A percentile compares a stretch with the other conserved stretches of the same genome.
phyloP scores from a whole-genome alignment of 768 basidiomycete species.

The Collybiopsis confluens region DNA sequence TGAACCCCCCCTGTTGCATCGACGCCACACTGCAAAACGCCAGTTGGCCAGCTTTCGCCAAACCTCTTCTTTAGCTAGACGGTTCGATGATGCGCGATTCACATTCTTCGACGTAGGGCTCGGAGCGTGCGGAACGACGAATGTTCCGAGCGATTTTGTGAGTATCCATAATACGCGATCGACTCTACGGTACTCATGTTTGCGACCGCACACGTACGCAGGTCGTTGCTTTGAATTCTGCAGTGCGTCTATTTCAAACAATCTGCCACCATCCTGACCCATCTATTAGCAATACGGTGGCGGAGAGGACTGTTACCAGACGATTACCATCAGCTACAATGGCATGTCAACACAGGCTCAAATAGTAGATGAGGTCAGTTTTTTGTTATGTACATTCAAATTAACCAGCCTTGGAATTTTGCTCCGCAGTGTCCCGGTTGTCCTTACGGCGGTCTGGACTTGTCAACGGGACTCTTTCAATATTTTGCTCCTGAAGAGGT shows the following conservation, averaged over 20 bases:
- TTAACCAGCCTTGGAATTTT: neutral
- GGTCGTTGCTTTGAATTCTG: slow-evolving; percentile 9
- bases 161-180: no score
- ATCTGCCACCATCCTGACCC: neutral
- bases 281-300: slow-evolving; percentile 4
- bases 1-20: neutral
- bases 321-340: slow-evolving; percentile 46
- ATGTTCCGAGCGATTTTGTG: slow-evolving; percentile 7
- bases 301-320: slow-evolving; percentile 40
- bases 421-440: slow-evolving; percentile 44
- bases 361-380: slow-evolving; percentile 49
- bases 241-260: neutral
- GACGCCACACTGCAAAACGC: slow-evolving; percentile 5
- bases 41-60: slow-evolving; percentile 3
- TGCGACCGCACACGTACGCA: neutral
- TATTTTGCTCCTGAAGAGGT: slow-evolving; percentile 32
- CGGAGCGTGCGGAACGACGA: slow-evolving; percentile 8
- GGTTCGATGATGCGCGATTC: slow-evolving; percentile 4
- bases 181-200: no score
- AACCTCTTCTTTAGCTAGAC: neutral
- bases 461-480: slow-evolving; percentile 48
- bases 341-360: slow-evolving; percentile 46
- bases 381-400: neutral
- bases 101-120: slow-evolving; percentile 5
- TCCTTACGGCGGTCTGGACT: slow-evolving; percentile 57